These are phyloP conservation scores for Leccinum aurantiacum DNA, from an alignment of 768 basidiomycete species.

Conservation along the genomic window DNA sequence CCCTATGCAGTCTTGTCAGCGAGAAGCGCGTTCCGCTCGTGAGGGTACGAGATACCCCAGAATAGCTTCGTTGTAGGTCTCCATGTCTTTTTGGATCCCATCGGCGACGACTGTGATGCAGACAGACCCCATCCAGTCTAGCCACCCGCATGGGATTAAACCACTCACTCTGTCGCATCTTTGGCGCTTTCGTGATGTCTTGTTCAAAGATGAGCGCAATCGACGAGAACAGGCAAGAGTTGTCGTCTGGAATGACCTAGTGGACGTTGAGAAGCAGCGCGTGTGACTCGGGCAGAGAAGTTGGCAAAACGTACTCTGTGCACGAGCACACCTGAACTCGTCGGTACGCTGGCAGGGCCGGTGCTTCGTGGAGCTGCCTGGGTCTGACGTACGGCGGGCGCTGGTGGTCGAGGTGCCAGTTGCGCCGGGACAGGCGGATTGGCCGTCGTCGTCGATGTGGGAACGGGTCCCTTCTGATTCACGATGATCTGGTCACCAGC, in stretches of 20 bases:
- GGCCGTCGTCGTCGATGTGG: constrained; percentile 1
- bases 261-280: constrained; percentile 5
- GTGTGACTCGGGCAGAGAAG: neutral
- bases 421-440: constrained; percentile 10
- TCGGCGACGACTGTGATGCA: constrained; percentile 72
- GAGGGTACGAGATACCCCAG: constrained; percentile 60
- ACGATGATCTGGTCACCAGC: constrained; percentile 88
- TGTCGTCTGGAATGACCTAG: constrained; percentile 94
- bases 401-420: constrained; percentile 15
- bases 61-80: constrained; percentile 80
- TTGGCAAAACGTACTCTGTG: constrained; percentile 52
- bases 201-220: constrained; percentile 86
- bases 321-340: constrained; percentile 65
- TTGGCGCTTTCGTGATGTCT: constrained; percentile 64
- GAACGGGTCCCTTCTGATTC: constrained; percentile 37
- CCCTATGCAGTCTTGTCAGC: constrained; percentile 36
- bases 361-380: constrained; percentile 11
- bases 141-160: neutral
- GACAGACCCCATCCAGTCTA: constrained; percentile 6
- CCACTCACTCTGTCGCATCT: constrained; percentile 70
- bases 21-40: neutral
- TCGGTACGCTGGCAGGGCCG: constrained; percentile 59
- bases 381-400: constrained; percentile 17
- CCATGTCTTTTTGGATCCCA: constrained; percentile 69
- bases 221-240: constrained; percentile 91